Evolutionary conservation across 768 basidiomycete genomes (phyloP), one percentile per base, ranked within the genome.

Genomic region (Scleroderma bovista): DNA sequence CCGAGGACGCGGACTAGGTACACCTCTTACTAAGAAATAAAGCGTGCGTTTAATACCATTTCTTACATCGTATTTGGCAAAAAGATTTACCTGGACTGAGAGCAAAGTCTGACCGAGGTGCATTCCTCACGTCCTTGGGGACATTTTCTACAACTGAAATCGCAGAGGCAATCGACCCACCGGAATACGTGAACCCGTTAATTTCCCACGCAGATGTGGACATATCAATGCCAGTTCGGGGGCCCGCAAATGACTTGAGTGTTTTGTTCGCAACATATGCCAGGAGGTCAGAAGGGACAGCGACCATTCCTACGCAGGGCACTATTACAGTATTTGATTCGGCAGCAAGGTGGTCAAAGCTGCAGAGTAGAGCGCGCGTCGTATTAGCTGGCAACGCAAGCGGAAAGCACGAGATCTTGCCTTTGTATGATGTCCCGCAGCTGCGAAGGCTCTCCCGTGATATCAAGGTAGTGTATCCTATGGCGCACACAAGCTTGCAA

Each of bases 401-500:
- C 26, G 26, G 26, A 29, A 29, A 9, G 26, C 26, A 29, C 9
- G 26, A 29, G 5, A 29, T 9, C 81, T 59, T 55, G 81, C 85
- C 76, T 62, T 24, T 67, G 32, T 42, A 89, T 80, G 44, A 90
- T 83, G 13, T 80, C 69, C 52, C 68, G 69, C 41, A 87, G 75
- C 81, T 84, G 93, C 3, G 72, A 68, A 0, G 75, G 67, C 63
- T 94, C 92, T 8, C 87, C 86, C 2, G 86, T 81, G 33, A 93
- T 70, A 66, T 96, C 94, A 23, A 92, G 81, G 62, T 95, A 94
- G 66, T 94, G 90, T 7, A 80, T 77, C 6, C 87, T 84, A 51
- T 85, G 70, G 33, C 70, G 70, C 5, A 84, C 86, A 54, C 92
- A 95, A 4, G 86, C 84, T 50, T 79, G 87, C 17, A 91, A 86